phyloP scores from a whole-genome alignment of 768 basidiomycete species.

The Xanthoconium stramineum region DNA sequence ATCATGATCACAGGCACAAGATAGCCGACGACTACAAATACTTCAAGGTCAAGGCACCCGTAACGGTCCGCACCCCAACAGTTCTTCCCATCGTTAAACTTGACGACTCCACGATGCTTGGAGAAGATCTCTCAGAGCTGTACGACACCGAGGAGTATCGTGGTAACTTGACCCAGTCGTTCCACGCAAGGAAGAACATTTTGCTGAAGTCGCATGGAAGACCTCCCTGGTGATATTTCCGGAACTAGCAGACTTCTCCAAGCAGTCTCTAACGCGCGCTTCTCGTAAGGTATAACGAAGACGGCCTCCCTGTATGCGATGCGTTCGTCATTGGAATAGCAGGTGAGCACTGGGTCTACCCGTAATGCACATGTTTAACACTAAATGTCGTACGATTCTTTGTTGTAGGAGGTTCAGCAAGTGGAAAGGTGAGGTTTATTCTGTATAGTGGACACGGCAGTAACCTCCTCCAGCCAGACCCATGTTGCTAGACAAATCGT shows the following conservation, averaged over 20 bases:
- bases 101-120: conserved; percentile 19
- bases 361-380: background rate
- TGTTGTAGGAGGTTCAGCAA: conserved; percentile 72
- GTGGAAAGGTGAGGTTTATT: conserved; percentile 66
- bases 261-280: conserved; percentile 11
- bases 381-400: background rate
- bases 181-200: conserved; percentile 59
- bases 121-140: conserved; percentile 24
- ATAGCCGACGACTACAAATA: conserved; percentile 35
- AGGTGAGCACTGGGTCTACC: conserved; percentile 43
- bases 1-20: conserved; percentile 1
- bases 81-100: background rate
- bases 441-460: background rate
- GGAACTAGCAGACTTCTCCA: conserved; percentile 2
- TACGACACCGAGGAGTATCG: conserved; percentile 21
- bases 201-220: conserved; percentile 81
- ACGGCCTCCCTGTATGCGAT: conserved; percentile 64
- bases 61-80: background rate
- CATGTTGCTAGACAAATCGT: conserved; percentile 85
- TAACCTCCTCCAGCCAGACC: conserved; percentile 46
- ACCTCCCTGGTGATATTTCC: conserved; percentile 65
- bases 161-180: conserved; percentile 16
- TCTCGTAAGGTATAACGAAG: conserved; percentile 66
- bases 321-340: conserved; percentile 86
- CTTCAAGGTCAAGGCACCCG: background rate